Percentiles rank a stretch among this genome's conserved stretches.
These are phyloP conservation scores for Aureobasidium sp. DNA, from an alignment of 2,329 filamentous ascomycete species.

Conservation along the genomic window DNA sequence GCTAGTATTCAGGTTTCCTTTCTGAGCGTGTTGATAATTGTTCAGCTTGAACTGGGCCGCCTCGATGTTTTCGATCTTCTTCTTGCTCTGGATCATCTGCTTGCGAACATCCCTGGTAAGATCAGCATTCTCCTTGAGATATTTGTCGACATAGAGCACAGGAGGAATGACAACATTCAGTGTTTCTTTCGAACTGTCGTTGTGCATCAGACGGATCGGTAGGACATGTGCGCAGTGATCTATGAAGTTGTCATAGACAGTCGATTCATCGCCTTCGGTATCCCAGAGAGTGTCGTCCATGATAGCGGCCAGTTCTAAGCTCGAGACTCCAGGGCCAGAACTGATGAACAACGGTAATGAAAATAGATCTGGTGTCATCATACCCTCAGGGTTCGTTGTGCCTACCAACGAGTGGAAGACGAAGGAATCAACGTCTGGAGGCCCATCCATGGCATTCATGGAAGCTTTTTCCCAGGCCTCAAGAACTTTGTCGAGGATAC, in stretches of 20 bases:
- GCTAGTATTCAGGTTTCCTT: not conserved
- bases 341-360: constrained; percentile 8
- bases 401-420: constrained; percentile 22
- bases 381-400: constrained; percentile 17
- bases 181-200: constrained; percentile 22
- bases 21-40: constrained; percentile 20
- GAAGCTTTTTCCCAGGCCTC: constrained; percentile 18
- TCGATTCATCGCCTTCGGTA: constrained; percentile 17
- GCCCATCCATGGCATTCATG: constrained; percentile 7
- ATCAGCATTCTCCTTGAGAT: constrained; percentile 44
- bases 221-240: constrained; percentile 45
- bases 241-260: constrained; percentile 24
- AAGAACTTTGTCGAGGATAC: constrained; percentile 15
- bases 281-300: constrained; percentile 25
- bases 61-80: constrained; percentile 24
- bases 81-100: constrained; percentile 26
- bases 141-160: constrained; percentile 51
- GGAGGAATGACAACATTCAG: constrained; percentile 44
- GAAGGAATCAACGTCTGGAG: constrained; percentile 6
- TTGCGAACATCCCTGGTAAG: constrained; percentile 40
- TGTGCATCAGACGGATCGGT: constrained; percentile 38
- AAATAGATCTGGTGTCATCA: constrained; percentile 15
- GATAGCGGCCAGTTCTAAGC: constrained; percentile 12
- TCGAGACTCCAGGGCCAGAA: constrained; percentile 29
- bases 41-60: constrained; percentile 28